phyloP scores from a whole-genome alignment of 305 asterid species.

The Rubia balearica region DNA sequence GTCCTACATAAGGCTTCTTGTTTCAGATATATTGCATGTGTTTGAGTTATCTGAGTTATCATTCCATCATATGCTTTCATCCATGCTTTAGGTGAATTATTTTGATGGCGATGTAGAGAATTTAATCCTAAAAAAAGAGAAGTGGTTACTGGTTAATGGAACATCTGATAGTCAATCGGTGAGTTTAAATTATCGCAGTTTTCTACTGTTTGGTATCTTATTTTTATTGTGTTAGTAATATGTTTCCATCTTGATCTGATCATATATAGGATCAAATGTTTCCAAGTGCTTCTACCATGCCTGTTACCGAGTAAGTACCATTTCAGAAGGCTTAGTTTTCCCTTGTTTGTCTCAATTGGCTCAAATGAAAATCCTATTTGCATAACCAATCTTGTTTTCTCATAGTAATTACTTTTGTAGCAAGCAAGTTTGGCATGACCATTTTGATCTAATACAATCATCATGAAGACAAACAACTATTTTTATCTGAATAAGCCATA shows the following conservation, averaged over 20 bases:
- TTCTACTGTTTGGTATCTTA: neutral
- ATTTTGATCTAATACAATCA: too few species aligned
- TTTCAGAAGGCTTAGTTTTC: neutral
- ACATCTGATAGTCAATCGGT: neutral
- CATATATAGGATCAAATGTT: neutral
- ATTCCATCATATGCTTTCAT: neutral
- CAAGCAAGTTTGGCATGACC: too few species aligned
- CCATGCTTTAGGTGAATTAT: neutral
- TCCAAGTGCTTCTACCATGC: conserved; percentile 1
- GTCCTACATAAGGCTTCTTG: neutral
- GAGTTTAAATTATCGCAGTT: neutral
- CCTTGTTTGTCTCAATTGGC: neutral
- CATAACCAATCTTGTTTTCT: too few species aligned
- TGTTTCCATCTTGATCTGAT: neutral
- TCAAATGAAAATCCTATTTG: too few species aligned
- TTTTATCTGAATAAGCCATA: too few species aligned
- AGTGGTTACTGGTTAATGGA: neutral
- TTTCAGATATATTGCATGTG: neutral
- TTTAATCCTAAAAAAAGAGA: neutral
- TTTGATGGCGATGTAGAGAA: neutral
- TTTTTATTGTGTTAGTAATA: neutral
- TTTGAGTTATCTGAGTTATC: neutral
- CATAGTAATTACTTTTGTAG: too few species aligned
- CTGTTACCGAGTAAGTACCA: neutral
- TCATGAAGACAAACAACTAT: too few species aligned